Evolutionary conservation across 169 alveolate genomes (phyloP).

Genomic region (Sarcocystis neurona): DNA sequence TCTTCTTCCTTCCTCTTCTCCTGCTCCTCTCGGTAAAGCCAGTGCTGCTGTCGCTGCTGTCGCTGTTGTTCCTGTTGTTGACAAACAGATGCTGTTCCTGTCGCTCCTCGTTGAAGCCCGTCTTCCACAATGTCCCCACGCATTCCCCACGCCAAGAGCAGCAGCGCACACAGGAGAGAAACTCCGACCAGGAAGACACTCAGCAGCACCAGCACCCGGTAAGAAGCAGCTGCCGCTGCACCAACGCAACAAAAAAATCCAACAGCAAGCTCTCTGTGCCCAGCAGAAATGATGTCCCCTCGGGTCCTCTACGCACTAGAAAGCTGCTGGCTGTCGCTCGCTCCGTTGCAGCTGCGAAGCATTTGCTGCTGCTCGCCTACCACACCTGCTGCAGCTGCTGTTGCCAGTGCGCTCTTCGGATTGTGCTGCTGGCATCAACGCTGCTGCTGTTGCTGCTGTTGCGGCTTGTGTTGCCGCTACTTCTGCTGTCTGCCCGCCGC

Average conservation of each 20-base stretch:
- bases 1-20: neutral
- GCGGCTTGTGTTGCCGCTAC: slow-evolving; percentile 17
- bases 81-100: neutral
- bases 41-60: neutral
- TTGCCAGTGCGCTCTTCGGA: neutral
- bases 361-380: neutral
- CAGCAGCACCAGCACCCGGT: slow-evolving; percentile 10
- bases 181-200: neutral
- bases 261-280: neutral
- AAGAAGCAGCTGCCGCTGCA: slow-evolving; percentile 11
- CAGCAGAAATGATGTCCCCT: neutral
- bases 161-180: neutral
- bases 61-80: neutral
- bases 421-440: neutral
- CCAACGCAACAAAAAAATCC: slow-evolving; percentile 30
- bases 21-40: neutral
- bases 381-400: slow-evolving; percentile 31
- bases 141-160: neutral
- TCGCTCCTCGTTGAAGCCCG: neutral
- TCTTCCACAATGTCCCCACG: neutral
- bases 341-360: neutral
- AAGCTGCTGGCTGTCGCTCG: neutral
- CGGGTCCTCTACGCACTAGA: neutral
- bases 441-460: neutral
- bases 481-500: neutral